Percentiles rank a stretch among this genome's conserved stretches.
Conservation (phyloP, 2,329 filamentous ascomycete species). For the Rutstroemia sydowiana region DNA sequence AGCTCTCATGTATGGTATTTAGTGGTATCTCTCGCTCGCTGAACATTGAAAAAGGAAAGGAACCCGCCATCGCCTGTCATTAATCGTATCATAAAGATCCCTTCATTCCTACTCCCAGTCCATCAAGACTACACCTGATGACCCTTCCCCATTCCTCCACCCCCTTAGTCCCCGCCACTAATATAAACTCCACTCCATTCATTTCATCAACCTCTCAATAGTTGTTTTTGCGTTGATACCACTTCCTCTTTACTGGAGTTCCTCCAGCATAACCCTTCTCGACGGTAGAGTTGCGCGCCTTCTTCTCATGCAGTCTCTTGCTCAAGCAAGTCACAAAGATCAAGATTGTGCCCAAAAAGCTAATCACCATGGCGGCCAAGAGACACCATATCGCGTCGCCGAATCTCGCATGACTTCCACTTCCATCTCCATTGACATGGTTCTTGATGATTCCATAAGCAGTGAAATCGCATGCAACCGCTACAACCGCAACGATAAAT, state of each 20-base stretch:
- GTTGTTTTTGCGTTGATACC: constrained; percentile 17
- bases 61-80: too few relatives aligned
- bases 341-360: constrained; percentile 47
- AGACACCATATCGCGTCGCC: constrained; percentile 51
- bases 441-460: constrained; percentile 46
- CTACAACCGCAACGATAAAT: constrained; percentile 42
- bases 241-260: constrained; percentile 8
- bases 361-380: constrained; percentile 46
- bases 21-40: too few relatives aligned
- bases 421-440: constrained; percentile 42
- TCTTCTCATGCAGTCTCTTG: constrained; percentile 30
- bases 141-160: too few relatives aligned
- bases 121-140: too few relatives aligned
- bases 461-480: constrained; percentile 50
- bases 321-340: constrained; percentile 55
- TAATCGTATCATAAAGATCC: too few relatives aligned
- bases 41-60: too few relatives aligned
- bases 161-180: too few relatives aligned
- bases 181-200: background rate
- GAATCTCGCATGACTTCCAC: constrained; percentile 38
- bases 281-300: constrained; percentile 2
- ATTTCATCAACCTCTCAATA: constrained; percentile 6
- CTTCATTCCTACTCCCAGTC: too few relatives aligned
- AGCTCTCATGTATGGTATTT: too few relatives aligned
- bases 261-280: constrained; percentile 17